Percentiles rank a stretch among this genome's conserved stretches.
These are phyloP conservation scores for Galerina marginata DNA, from an alignment of 768 basidiomycete genomes.

Conservation along the genomic window DNA sequence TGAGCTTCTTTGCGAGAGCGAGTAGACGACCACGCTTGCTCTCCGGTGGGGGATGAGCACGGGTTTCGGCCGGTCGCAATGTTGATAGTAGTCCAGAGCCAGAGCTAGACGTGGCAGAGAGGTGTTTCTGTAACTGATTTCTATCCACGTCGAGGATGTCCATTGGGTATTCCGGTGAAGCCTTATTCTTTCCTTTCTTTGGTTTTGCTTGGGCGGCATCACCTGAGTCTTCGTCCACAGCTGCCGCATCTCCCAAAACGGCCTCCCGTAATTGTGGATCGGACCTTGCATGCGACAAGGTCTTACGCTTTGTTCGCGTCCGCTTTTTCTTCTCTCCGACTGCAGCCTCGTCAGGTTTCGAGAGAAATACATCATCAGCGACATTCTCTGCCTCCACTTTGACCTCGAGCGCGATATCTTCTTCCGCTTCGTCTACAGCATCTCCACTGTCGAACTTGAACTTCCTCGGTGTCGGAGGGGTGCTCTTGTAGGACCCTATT, in stretches of 20 bases:
- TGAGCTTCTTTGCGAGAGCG: conserved; percentile 59
- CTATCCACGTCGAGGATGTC: conserved; percentile 21
- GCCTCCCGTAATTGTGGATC: conserved; percentile 22
- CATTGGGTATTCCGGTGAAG: conserved; percentile 2
- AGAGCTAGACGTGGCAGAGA: conserved; percentile 14
- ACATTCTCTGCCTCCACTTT: neutral
- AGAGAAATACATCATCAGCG: conserved; percentile 7
- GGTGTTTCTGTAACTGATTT: conserved; percentile 14
- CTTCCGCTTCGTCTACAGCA: conserved; percentile 9
- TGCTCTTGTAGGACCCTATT: conserved; percentile 23
- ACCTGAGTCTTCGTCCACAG: conserved; percentile 7
- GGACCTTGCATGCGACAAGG: conserved; percentile 17
- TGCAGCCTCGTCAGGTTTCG: conserved; percentile 5
- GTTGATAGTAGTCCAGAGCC: conserved; percentile 11
- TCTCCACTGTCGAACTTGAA: conserved; percentile 6
- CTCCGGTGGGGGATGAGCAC: conserved; percentile 18
- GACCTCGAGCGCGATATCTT: conserved; percentile 4
- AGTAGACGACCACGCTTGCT: conserved; percentile 50
- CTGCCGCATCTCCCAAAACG: conserved; percentile 1
- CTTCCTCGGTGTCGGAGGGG: conserved; percentile 22
- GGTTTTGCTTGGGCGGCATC: neutral
- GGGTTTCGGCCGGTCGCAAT: neutral
- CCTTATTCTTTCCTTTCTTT: conserved; percentile 15
- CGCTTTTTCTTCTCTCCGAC: conserved; percentile 28
- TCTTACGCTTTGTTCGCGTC: conserved; percentile 20